phyloP scores from a whole-genome alignment of 176 grass and related monocot genomes.

The Triticum turgidum region DNA sequence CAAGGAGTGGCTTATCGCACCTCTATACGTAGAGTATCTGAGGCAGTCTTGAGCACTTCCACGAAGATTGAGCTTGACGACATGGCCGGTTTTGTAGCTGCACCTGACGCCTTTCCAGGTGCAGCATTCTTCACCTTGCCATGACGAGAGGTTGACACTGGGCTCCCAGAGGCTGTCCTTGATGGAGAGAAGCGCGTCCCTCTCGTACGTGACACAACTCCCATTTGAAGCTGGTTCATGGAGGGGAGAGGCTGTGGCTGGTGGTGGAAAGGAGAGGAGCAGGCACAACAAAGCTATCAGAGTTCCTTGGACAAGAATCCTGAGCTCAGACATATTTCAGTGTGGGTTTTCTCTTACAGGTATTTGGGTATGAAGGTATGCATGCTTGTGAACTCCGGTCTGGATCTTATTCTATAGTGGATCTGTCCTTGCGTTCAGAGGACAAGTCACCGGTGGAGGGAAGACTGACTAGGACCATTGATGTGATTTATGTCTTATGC shows the following conservation, averaged over 20 bases:
- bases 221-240: not conserved
- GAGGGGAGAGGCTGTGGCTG: not conserved
- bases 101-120: slow-evolving; percentile 40
- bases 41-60: not conserved
- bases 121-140: slow-evolving; percentile 45
- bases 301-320: not conserved
- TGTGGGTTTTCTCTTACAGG: not conserved
- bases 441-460: not conserved
- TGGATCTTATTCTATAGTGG: slow-evolving; percentile 22
- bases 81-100: slow-evolving; percentile 26
- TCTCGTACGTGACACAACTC: slow-evolving; percentile 21
- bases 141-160: slow-evolving; percentile 6
- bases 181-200: slow-evolving; percentile 29
- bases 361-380: not conserved
- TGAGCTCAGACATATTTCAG: not conserved
- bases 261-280: not conserved
- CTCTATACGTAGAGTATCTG: not conserved
- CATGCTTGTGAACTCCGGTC: not conserved
- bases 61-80: slow-evolving; percentile 41
- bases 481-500: not conserved
- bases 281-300: not conserved
- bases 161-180: slow-evolving; percentile 33
- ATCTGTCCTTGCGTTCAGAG: not conserved
- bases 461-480: not conserved
- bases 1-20: slow-evolving; percentile 42